Percentiles rank a stretch among this genome's conserved stretches.
phyloP scores from a whole-genome alignment of 1,284 basidiomycete genomes.

The Sporisorium exsertum region DNA sequence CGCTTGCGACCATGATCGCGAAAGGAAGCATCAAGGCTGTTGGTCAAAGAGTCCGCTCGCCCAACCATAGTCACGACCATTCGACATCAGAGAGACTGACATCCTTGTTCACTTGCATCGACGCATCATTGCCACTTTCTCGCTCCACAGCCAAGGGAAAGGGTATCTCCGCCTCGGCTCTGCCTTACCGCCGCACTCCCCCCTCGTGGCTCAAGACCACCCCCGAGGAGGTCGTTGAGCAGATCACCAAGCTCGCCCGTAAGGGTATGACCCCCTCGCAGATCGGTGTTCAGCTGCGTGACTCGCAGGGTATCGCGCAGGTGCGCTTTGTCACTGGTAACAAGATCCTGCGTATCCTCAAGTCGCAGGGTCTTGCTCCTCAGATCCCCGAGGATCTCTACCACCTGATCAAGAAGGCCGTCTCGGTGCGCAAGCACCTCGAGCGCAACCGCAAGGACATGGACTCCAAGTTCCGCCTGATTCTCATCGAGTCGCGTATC shows the following conservation, averaged over 20 bases:
- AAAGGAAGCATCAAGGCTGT: not conserved
- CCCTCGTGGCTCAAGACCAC: constrained; percentile 97
- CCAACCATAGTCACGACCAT: not conserved
- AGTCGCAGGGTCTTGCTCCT: constrained; percentile 93
- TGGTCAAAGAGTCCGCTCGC: constrained; percentile 9
- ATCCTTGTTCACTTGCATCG: constrained; percentile 7
- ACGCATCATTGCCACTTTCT: not conserved
- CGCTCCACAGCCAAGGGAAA: constrained; percentile 64
- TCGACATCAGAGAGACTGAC: constrained; percentile 7
- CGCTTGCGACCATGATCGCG: not conserved
- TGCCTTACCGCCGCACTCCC: constrained; percentile 94
- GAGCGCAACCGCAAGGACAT: constrained; percentile 92
- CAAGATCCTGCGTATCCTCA: constrained; percentile 99
- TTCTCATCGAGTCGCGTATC: constrained; percentile 98
- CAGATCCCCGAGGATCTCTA: constrained; percentile 99
- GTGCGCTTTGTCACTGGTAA: constrained; percentile 98
- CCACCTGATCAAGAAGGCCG: constrained; percentile 99
- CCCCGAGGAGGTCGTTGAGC: constrained; percentile 92
- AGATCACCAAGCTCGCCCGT: constrained; percentile 96
- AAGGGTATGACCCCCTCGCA: constrained; percentile 98
- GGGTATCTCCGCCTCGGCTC: constrained; percentile 81
- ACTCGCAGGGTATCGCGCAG: constrained; percentile 94
- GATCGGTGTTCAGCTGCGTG: constrained; percentile 97
- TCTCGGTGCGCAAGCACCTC: constrained; percentile 97
- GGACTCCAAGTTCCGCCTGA: constrained; percentile 90